A percentile compares a stretch with the other conserved stretches of the same genome.
These are phyloP conservation scores for Aspergillaceae sp. DNA, from an alignment of 2,329 filamentous ascomycete genomes.

Conservation along the genomic window DNA sequence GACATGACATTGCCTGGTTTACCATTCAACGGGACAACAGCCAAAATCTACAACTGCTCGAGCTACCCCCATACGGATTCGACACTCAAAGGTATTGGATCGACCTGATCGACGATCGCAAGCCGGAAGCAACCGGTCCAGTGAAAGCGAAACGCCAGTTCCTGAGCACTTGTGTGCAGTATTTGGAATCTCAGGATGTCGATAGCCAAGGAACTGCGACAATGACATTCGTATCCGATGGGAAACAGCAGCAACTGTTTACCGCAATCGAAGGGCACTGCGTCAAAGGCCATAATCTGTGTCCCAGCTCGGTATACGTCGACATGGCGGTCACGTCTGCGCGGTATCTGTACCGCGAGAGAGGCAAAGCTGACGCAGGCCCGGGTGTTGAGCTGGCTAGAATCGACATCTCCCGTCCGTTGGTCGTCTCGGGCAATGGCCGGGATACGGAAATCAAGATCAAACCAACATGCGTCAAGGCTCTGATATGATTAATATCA, in stretches of 20 bases:
- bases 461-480: no score
- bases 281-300: constrained; percentile 59
- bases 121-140: background rate
- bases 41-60: constrained; percentile 51
- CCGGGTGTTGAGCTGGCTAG: no score
- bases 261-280: constrained; percentile 49
- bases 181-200: constrained; percentile 47
- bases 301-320: constrained; percentile 49
- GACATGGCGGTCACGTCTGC: constrained; percentile 59
- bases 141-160: constrained; percentile 15
- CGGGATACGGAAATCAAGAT: no score
- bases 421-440: background rate
- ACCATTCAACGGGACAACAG: constrained; percentile 57
- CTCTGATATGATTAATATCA: no score
- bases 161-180: constrained; percentile 40
- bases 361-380: no score
- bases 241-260: background rate
- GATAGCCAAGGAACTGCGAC: background rate
- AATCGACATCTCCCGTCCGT: background rate
- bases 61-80: constrained; percentile 60
- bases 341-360: constrained; percentile 41
- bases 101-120: background rate
- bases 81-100: constrained; percentile 67
- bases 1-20: constrained; percentile 59
- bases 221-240: background rate